Base-by-base conservation (phyloP, 2,329 filamentous ascomycete species). In the Scedosporium dehoogii region DNA sequence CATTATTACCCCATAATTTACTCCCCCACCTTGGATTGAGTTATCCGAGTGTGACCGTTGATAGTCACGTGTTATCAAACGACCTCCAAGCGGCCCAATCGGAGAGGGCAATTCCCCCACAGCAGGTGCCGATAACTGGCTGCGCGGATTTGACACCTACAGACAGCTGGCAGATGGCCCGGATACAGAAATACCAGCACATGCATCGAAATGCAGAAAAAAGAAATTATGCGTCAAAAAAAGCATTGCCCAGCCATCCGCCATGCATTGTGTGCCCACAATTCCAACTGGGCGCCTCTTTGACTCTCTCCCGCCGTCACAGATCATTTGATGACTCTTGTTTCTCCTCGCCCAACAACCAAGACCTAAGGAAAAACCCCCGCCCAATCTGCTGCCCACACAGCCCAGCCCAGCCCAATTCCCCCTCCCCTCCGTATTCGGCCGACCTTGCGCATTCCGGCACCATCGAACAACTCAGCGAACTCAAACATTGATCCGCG, bases 381-480 rank as follows among this genome's bases (percentile, higher is more conserved):
- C 48, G 29, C 21, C 42, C 46, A 56, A 41, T 42, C 42, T 61
- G 29, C 58, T 29, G 46, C 59, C 59, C 46, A 41, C 59, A 55
- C 46, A 29, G 44, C 57, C n/a, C 56, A 38, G 12, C 44, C 44
- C n/a, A 48, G n/a, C 44, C 59, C 48, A 61, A 56, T 25, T 48
- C 58, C 59, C 58, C 25, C 48, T 53, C 29, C 29, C 59, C 59
- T 61, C 59, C 59, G 59, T 61, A 61, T 55, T 61, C 59, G 59
- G 59, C 59, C 59, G 59, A 55, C 53, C 48, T 61, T 33, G 25
- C 59, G 51, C 23, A 55, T 55, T 60, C 59, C 44, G 27, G 42
- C 59, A 44, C 59, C 59, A 42, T 53, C 59, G 25, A 38, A 38
- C 59, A 60, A 53, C 59, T 53, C 59, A 60, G 59, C 59, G 23